These are phyloP conservation scores for Nannizziopsis barbatae DNA, from an alignment of 2,329 filamentous ascomycete genomes.

Conservation along the genomic window DNA sequence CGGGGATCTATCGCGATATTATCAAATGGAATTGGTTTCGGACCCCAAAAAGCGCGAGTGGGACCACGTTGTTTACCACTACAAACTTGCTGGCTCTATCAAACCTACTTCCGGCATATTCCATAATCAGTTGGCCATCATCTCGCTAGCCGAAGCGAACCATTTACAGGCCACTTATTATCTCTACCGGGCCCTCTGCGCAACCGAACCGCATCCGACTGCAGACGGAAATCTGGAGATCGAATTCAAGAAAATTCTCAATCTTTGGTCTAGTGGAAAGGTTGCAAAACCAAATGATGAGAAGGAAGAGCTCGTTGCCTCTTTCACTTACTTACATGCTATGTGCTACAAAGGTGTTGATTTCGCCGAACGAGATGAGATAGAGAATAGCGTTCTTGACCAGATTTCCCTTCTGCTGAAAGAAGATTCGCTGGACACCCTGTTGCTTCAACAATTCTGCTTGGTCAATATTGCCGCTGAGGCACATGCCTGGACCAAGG, in stretches of 20 bases:
- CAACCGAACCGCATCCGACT: constrained; percentile 61
- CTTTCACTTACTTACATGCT: constrained; percentile 80
- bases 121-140: constrained; percentile 82
- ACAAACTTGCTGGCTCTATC: constrained; percentile 67
- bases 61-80: constrained; percentile 71
- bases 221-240: constrained; percentile 66
- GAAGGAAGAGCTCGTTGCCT: constrained; percentile 56
- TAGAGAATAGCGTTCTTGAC: constrained; percentile 75
- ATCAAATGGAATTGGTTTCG: constrained; percentile 55
- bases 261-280: constrained; percentile 46
- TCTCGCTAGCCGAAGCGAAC: constrained; percentile 63
- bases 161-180: constrained; percentile 81
- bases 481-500: constrained; percentile 53
- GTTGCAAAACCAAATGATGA: constrained; percentile 29
- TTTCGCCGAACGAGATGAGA: constrained; percentile 63
- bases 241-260: constrained; percentile 59
- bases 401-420: constrained; percentile 64
- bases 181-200: constrained; percentile 70
- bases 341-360: constrained; percentile 67
- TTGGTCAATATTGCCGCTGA: constrained; percentile 81
- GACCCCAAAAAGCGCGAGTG: constrained; percentile 59
- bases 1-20: constrained; percentile 82
- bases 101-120: constrained; percentile 68
- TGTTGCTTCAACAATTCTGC: constrained; percentile 63
- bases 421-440: constrained; percentile 49